Evolutionary conservation across 768 basidiomycete genomes (phyloP).

Genomic region (Lyophyllum semitale): DNA sequence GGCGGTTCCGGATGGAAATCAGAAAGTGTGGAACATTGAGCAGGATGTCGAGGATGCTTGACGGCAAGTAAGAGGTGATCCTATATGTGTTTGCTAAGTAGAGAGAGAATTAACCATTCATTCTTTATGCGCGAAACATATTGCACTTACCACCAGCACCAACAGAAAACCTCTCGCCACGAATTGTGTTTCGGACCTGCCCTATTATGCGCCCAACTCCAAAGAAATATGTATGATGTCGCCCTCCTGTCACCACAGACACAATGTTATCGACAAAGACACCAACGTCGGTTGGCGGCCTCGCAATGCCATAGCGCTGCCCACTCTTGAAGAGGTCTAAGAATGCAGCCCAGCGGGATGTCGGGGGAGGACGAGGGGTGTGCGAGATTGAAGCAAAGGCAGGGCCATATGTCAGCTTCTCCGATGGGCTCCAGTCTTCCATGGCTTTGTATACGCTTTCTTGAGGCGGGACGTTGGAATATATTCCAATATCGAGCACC

Average conservation of each 20-base stretch:
- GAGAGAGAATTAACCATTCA: slow-evolving; percentile 4
- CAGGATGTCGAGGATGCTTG: slow-evolving; percentile 61
- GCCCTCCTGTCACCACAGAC: slow-evolving; percentile 60
- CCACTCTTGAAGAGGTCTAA: slow-evolving; percentile 38
- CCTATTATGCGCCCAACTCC: slow-evolving; percentile 50
- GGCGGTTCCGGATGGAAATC: slow-evolving; percentile 59
- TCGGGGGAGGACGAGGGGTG: slow-evolving; percentile 23
- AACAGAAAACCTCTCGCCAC: slow-evolving; percentile 69
- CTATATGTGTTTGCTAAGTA: slow-evolving; percentile 67
- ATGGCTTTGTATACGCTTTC: slow-evolving; percentile 50
- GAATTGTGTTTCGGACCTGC: slow-evolving; percentile 53
- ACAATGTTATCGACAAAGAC: slow-evolving; percentile 62
- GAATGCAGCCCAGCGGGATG: slow-evolving; percentile 30
- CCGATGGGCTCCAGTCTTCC: slow-evolving; percentile 74
- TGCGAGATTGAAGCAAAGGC: slow-evolving; percentile 59
- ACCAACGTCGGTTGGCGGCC: slow-evolving; percentile 58
- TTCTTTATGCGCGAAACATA: not conserved
- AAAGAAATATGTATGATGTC: slow-evolving; percentile 41
- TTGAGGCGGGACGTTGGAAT: slow-evolving; percentile 24
- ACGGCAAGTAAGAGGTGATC: slow-evolving; percentile 70
- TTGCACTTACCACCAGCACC: slow-evolving; percentile 73
- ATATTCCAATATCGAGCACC: slow-evolving; percentile 39
- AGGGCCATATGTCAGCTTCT: slow-evolving; percentile 70
- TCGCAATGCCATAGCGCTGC: slow-evolving; percentile 38
- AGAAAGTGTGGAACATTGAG: slow-evolving; percentile 69